A percentile compares a stretch with the other conserved stretches of the same genome.
These are phyloP conservation scores for Hyaloperonospora brassicae DNA, from an alignment of 352 stramenopile genomes.

Conservation along the genomic window DNA sequence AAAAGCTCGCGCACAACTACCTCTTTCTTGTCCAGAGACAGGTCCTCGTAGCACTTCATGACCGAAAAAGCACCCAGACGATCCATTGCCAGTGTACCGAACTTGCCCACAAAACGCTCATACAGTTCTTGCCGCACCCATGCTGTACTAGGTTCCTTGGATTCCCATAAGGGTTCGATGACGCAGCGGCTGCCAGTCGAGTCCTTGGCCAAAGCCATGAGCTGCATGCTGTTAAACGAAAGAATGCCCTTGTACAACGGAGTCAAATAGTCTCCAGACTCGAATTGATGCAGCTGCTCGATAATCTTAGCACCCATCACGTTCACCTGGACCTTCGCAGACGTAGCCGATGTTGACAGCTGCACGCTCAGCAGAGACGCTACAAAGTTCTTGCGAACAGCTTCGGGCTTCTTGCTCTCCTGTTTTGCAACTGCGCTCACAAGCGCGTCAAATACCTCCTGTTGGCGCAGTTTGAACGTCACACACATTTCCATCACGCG, in stretches of 20 bases:
- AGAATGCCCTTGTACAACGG: conserved; percentile 60
- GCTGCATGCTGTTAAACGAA: conserved; percentile 52
- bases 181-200: conserved; percentile 71
- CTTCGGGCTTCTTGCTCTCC: conserved; percentile 72
- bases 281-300: conserved; percentile 57
- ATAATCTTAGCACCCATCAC: conserved; percentile 74
- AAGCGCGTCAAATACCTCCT: conserved; percentile 44
- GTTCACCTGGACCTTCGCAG: conserved; percentile 61
- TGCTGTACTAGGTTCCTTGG: conserved; percentile 36
- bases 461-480: conserved; percentile 43
- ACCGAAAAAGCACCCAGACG: conserved; percentile 72
- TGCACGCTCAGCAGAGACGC: conserved; percentile 57
- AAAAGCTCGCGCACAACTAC: conserved; percentile 65
- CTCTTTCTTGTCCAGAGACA: conserved; percentile 52
- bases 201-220: conserved; percentile 67
- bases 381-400: conserved; percentile 54
- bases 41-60: conserved; percentile 74
- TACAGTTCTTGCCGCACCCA: conserved; percentile 66
- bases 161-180: conserved; percentile 75
- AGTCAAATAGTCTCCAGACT: conserved; percentile 37
- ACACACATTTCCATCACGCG: conserved; percentile 68
- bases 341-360: conserved; percentile 43
- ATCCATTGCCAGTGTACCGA: conserved; percentile 60
- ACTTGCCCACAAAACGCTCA: conserved; percentile 59
- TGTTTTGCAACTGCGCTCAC: conserved; percentile 63